Evolutionary conservation across 805 yeast species (phyloP).

Genomic region (Hanseniaspora meyeri): DNA sequence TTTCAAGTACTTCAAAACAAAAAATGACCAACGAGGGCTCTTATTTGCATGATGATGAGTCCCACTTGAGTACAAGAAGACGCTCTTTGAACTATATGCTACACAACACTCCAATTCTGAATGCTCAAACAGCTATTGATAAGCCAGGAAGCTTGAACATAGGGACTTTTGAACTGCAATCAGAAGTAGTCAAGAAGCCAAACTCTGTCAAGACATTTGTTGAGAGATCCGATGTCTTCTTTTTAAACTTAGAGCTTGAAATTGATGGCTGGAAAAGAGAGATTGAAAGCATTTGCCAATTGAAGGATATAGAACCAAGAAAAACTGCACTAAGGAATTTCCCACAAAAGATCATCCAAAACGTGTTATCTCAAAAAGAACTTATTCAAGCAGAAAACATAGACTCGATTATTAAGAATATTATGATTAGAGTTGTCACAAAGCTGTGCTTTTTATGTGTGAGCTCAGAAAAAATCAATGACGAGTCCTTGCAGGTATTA

Average conservation of each 20-base stretch:
- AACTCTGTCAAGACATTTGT: background rate
- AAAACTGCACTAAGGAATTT: constrained; percentile 19
- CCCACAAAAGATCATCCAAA: constrained; percentile 18
- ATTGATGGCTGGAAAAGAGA: constrained; percentile 28
- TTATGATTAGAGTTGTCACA: constrained; percentile 34
- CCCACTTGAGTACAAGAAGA: background rate
- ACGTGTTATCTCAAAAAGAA: constrained; percentile 13
- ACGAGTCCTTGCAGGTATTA: constrained; percentile 38
- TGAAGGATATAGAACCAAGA: constrained; percentile 25
- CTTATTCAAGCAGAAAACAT: constrained; percentile 18
- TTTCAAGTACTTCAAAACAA: background rate
- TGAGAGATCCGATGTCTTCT: constrained; percentile 11
- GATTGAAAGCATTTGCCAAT: constrained; percentile 23
- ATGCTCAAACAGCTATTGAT: background rate
- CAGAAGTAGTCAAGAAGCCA: background rate
- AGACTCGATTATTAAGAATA: constrained; percentile 19
- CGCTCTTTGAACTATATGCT: background rate
- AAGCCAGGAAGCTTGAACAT: background rate
- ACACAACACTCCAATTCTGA: background rate
- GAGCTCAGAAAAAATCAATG: constrained; percentile 44
- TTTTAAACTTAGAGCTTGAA: constrained; percentile 20
- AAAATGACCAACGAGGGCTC: background rate
- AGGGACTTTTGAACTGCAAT: background rate
- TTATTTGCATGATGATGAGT: background rate
- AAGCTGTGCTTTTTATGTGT: constrained; percentile 63